Base-by-base conservation (phyloP, 192 early-diverging fungal species). In the Rhizoclosmatium sp. region DNA sequence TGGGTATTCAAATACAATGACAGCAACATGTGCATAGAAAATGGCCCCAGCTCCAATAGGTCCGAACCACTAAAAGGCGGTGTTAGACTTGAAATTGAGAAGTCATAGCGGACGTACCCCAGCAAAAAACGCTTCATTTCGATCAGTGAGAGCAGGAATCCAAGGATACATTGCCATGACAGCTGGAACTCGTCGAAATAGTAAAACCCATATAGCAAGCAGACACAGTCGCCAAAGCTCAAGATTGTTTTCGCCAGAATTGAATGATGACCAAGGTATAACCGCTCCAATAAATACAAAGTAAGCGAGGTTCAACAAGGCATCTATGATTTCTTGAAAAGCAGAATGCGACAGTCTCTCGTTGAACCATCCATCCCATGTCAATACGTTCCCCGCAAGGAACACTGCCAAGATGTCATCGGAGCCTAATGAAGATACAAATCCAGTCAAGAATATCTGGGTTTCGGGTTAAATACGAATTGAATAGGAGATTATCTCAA, bases 281-380 rank as follows among this genome's bases (percentile, higher is more conserved):
- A 89, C 86, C 7, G 93, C 82, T 39, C 94, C 95, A 84, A 95
- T 92, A 73, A 93, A 98, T 21, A 98, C 89, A 85, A 99, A 99
- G 56, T 95, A 93, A 3, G 94, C 83, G 75, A 95, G 82, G 82
- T 96, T 97, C 51, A 98, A 80, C 76, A 99, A 82, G 81, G 90
- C 92, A 78, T 96, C 96, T 59, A 99, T 88, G 2, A 93, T 92
- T 82, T 97, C 95, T 83, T 98, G 96, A 41, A 98, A 87, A 31
- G 95, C 92, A 1, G 93, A 91, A 60, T 94, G 92, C 45, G 93
- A 86, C 21, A 92, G 91, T 71, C 95, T 93, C 39, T 93, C 81
- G 51, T 91, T 90, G 81, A 95, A 97, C 95, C 95, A 98, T 62
- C 59, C 68, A 65, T 98, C 72, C 75, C 75, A 83, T 16, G 66